Percentiles rank a stretch among this genome's conserved stretches.
These are phyloP conservation scores for Yamagishiella unicocca DNA, from an alignment of 139 green algal genomes.

Conservation along the genomic window DNA sequence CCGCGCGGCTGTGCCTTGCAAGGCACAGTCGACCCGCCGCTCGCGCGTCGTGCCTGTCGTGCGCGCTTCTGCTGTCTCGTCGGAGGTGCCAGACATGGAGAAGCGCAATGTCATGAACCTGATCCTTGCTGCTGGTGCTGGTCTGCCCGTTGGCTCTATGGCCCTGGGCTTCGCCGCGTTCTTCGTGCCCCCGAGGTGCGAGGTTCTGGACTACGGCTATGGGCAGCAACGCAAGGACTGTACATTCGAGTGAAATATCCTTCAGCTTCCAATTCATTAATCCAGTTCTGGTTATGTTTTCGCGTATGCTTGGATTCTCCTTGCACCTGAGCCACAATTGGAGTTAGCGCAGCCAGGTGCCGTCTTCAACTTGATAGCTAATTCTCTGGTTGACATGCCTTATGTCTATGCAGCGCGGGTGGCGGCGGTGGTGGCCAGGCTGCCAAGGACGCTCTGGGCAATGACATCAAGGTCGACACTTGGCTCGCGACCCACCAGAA, in stretches of 20 bases:
- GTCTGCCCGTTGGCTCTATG: slow-evolving; percentile 77
- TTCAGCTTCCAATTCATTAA: no score
- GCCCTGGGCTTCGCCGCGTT: slow-evolving; percentile 78
- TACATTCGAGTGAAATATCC: no score
- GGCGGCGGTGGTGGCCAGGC: slow-evolving; percentile 80
- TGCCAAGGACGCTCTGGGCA: slow-evolving; percentile 97
- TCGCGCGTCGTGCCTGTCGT: slow-evolving; percentile 49
- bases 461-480: slow-evolving; percentile 84
- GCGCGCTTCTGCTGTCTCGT: slow-evolving; percentile 31
- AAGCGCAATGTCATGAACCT: slow-evolving; percentile 96
- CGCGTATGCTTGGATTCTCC: background rate
- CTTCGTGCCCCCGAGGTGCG: slow-evolving; percentile 85
- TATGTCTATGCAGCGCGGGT: slow-evolving; percentile 72
- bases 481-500: slow-evolving; percentile 93
- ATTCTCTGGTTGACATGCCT: background rate
- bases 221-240: no score
- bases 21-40: slow-evolving; percentile 11
- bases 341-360: no score
- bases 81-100: slow-evolving; percentile 68
- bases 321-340: background rate
- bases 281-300: no score
- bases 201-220: no score
- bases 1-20: slow-evolving; percentile 32
- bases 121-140: slow-evolving; percentile 56
- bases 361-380: no score